Base-by-base conservation (phyloP, 371 early-diverging fungal species). In the Mucor saturninus region DNA sequence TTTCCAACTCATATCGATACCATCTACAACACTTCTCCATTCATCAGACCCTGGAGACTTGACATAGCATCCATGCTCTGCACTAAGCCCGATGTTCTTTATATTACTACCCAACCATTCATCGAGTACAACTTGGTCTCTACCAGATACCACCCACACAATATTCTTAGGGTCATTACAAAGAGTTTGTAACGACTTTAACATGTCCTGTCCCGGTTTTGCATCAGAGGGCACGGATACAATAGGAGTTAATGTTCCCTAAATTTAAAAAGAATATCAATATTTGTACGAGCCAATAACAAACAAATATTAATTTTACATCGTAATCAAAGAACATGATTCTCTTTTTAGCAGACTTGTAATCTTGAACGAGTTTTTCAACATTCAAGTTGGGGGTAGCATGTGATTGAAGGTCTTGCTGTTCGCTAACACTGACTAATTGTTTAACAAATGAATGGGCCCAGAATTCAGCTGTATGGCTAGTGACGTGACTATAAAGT, bases 401-500 rank as follows among this genome's bases (percentile, higher is more conserved):
- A 46, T 79, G 76, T 0, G 85, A 81, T 42, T 79, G 77, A 9
- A 80, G 73, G n/a, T 72, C 72, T 21, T 65, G 74, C 21, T 73
- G 70, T 21, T 76, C 67, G 30, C 75, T 76, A 29, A 69, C 56
- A 38, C 55, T 77, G 6, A 72, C 69, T 39, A 87, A 52, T 39
- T 83, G 93, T 26, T 84, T 74, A 49, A 95, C 72, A 71, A 97
- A 95, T 37, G 79, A 79, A 40, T 83, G 68, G 3, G 95, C 98
- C 98, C 98, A 99, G 72, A 89, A 87, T 43, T 87, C 78, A n/a
- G 97, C 94, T 11, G 96, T 95, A 74, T 95, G 93, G 42, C 81
- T 83, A 13, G 84, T 82, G 35, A 98, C 95, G 66, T 94, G 91
- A 26, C 86, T 80, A 64, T 86, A 89, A 56, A 98, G 87, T 72